A percentile compares a stretch with the other conserved stretches of the same genome.
Conservation (phyloP, 306 rosid species). For the Cucumis cinereus region DNA sequence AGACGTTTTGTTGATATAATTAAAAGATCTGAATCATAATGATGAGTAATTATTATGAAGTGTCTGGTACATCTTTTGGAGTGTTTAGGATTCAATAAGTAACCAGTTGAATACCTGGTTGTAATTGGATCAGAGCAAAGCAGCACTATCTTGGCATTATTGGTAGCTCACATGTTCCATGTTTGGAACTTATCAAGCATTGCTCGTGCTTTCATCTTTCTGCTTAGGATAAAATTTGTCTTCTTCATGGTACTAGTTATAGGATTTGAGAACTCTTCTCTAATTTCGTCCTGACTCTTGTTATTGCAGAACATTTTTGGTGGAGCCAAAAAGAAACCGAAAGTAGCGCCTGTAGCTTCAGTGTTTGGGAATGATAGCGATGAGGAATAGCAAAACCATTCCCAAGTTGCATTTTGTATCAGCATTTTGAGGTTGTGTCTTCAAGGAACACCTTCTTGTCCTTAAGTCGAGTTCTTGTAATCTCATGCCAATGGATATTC, state of each 20-base stretch:
- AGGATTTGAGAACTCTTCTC: not conserved
- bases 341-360: conserved; percentile 33
- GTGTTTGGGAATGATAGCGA: conserved; percentile 58
- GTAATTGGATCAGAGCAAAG: not conserved
- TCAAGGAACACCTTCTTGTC: not conserved
- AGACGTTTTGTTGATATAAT: too few species aligned
- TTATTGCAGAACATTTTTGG: conserved; percentile 32
- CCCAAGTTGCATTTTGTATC: not conserved
- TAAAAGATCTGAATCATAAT: too few species aligned
- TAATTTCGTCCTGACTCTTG: not conserved
- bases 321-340: conserved; percentile 35
- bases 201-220: not conserved
- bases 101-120: not conserved
- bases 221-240: not conserved
- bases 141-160: not conserved
- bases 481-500: not conserved
- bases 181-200: not conserved
- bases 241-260: not conserved
- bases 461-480: not conserved
- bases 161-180: not conserved
- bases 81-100: not conserved
- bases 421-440: not conserved
- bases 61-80: not conserved
- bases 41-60: not conserved
- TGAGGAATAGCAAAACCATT: conserved; percentile 30